These are phyloP conservation scores for Penicillium sumatraense DNA, from an alignment of 2,329 filamentous ascomycete species.

Conservation along the genomic window DNA sequence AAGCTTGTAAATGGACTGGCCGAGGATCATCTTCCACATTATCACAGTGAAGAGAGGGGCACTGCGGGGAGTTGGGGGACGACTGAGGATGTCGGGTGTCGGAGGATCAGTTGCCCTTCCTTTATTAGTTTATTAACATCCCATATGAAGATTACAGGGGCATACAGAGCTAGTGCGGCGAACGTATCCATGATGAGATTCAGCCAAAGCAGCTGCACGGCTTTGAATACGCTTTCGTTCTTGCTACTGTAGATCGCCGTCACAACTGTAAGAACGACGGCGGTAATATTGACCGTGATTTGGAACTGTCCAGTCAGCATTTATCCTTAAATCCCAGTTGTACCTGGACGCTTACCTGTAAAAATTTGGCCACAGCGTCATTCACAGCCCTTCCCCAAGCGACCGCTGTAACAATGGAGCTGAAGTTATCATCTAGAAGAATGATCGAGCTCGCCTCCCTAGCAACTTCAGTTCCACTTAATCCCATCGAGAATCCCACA, in stretches of 20 bases:
- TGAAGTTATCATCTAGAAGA: slow-evolving; percentile 86
- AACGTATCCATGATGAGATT: slow-evolving; percentile 65
- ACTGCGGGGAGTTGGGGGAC: slow-evolving; percentile 52
- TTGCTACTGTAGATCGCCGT: slow-evolving; percentile 62
- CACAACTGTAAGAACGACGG: slow-evolving; percentile 68
- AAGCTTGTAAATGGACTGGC: slow-evolving; percentile 48
- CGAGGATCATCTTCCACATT: slow-evolving; percentile 55
- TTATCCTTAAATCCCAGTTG: too few relatives aligned
- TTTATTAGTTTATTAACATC: slow-evolving; percentile 65
- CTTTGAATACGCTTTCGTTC: slow-evolving; percentile 65
- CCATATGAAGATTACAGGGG: slow-evolving; percentile 32
- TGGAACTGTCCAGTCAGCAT: too few relatives aligned
- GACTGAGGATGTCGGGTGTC: slow-evolving; percentile 60
- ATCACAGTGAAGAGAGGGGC: slow-evolving; percentile 48
- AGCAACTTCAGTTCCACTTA: slow-evolving; percentile 80
- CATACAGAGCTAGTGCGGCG: neutral
- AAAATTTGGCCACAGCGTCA: slow-evolving; percentile 76
- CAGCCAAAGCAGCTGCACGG: slow-evolving; percentile 70
- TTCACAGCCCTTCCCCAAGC: slow-evolving; percentile 80
- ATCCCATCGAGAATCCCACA: slow-evolving; percentile 87
- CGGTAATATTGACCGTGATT: slow-evolving; percentile 67
- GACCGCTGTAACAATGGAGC: slow-evolving; percentile 79
- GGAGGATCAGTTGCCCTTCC: slow-evolving; percentile 68
- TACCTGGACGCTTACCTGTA: too few relatives aligned
- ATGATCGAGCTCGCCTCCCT: slow-evolving; percentile 86